Evolutionary conservation across 2,329 filamentous ascomycete species (phyloP), one percentile per base, ranked within the genome.

Genomic region (Phaeophleospora eucalypticola): DNA sequence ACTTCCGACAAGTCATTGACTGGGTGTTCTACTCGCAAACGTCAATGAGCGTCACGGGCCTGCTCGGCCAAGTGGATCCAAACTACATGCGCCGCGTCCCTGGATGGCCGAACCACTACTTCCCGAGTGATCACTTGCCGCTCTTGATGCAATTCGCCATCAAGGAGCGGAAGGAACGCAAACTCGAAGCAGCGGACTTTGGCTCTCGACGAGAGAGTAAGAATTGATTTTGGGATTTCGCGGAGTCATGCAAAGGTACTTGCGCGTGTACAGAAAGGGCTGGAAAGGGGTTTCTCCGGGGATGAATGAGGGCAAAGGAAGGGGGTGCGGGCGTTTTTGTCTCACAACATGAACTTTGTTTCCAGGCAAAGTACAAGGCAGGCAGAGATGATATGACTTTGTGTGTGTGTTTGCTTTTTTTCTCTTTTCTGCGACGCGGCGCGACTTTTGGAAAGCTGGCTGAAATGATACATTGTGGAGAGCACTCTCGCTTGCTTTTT

Each of bases 11-110:
- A 52, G 87, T 94, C 47, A 86, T 98, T 57, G 93, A 98, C 67
- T 96, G 97, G 69, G 89, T 98, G 61, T 97, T 90, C 89, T 98
- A 95, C 70, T 90, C 89, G 46, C 91, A 89, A 48, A 95, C 93
- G 68, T 83, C 86, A 17, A 75, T 96, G 36, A 87, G 93, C 64
- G 86, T 94, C 18, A 84, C 88, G 15, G 86, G 86, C 43, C 70
- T 96, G 43, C 82, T 96, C 3, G 90, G 90, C 21, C 86, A 91
- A 36, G 87, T 94, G 2, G 90, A 96, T 65, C 80, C 83, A 54
- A 81, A 87, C 20, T 93, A 95, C 65, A 81, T 95, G 48, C 85
- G 87, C 67, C 81, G 84, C 43, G 88, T 96, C 19, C 89, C 90
- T 3, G 89, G 89, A 0, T 95, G 95, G 70, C 90, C 90, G 16